Evolutionary conservation across 108 stramenopile species (phyloP).

Genomic region (Chaetoceros muelleri): DNA sequence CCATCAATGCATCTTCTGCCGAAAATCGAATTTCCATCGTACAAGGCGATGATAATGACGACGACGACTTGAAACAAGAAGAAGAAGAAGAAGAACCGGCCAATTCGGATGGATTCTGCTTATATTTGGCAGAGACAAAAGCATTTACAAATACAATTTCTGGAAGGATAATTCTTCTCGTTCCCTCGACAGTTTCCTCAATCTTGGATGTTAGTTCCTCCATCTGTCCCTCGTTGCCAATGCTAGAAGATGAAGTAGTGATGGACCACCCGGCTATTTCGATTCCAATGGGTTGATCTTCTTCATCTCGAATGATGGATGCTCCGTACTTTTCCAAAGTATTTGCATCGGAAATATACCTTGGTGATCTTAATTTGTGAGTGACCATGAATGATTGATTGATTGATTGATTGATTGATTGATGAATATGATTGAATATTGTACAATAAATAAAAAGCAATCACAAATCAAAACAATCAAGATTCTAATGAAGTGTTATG

Average conservation of each 20-base stretch:
- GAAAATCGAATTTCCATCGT: constrained; percentile 38
- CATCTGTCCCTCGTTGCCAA: constrained; percentile 22
- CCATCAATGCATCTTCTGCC: constrained; percentile 41
- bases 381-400: no score
- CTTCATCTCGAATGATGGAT: no score
- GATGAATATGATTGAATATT: no score
- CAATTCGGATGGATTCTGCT: neutral
- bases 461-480: no score
- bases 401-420: no score
- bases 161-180: constrained; percentile 37
- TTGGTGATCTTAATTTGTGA: no score
- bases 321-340: no score
- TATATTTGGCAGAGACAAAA: constrained; percentile 26
- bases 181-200: constrained; percentile 9
- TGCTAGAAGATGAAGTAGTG: constrained; percentile 20
- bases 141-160: constrained; percentile 70
- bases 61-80: constrained; percentile 5
- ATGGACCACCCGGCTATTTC: constrained; percentile 18
- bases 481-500: no score
- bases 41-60: no score
- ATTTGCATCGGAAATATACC: no score
- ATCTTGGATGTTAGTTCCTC: constrained; percentile 11
- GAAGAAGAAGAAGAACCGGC: neutral
- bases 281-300: constrained; percentile 9
- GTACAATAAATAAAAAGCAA: no score